A percentile compares a stretch with the other conserved stretches of the same genome.
Conservation (phyloP, 306 rosid genomes). For the Begonia fuchsioides region DNA sequence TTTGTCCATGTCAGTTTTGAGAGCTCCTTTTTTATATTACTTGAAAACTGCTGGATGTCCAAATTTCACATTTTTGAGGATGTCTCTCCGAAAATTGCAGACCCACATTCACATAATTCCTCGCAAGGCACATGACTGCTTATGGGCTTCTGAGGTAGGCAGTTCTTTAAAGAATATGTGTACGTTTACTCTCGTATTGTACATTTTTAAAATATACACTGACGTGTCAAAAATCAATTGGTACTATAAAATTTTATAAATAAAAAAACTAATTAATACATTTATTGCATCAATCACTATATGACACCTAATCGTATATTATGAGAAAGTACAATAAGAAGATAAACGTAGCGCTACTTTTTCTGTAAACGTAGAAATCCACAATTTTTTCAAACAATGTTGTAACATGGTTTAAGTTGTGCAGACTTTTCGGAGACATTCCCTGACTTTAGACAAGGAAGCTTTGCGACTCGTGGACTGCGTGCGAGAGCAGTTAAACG, state of each 20-base stretch:
- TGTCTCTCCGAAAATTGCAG: constrained; percentile 25
- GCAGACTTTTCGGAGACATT: constrained; percentile 62
- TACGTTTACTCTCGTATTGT: no score
- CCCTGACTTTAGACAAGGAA: constrained; percentile 46
- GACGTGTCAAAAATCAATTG: no score
- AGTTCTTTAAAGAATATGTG: no score
- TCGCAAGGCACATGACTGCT: constrained; percentile 61
- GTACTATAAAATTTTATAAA: no score
- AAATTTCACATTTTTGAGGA: no score
- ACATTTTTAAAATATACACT: no score
- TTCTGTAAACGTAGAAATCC: background rate
- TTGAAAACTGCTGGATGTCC: no score
- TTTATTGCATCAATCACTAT: no score
- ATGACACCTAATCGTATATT: no score
- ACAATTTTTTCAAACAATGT: background rate
- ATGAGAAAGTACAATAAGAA: no score
- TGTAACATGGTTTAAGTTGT: background rate
- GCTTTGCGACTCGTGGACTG: constrained; percentile 44
- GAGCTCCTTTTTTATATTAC: background rate
- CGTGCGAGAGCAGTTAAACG: constrained; percentile 47
- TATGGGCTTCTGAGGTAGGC: constrained; percentile 90
- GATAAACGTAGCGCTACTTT: no score
- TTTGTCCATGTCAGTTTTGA: background rate
- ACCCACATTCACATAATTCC: constrained; percentile 94
- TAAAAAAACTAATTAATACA: no score